Base-by-base conservation (phyloP, 257 asterid genomes). In the Henckelia pumila region DNA sequence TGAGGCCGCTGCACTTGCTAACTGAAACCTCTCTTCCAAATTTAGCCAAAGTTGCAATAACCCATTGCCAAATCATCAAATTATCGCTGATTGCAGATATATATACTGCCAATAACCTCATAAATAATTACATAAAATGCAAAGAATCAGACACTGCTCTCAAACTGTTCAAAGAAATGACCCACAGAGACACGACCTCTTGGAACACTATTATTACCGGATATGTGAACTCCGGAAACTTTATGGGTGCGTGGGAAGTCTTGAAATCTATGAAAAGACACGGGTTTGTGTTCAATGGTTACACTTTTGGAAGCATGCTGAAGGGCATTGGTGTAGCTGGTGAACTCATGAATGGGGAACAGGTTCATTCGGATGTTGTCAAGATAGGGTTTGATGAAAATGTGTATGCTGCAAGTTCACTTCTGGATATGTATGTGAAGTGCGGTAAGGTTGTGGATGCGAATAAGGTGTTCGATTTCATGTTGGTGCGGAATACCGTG, bases 131-230 rank as follows among this genome's bases (percentile, higher is more conserved):
- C 74, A 19, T 66, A 10, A 87, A 79, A 87, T 85, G 89, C 89
- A 62, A 67, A 28, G 84, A 76, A 1, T 50, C 80, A 40, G 33
- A 25, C 68, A 37, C 59, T 63, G 86, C 95, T 64, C 81, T 70
- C 67, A 84, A 82, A 44, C 64, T 92, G 92, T 92, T 92, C 87
- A 86, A 79, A 73, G 92, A 89, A 58, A 89, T 87, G 93, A 88
- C 92, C 67, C 73, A 77, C 53, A 83, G 80, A 70, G 95, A 92
- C 67, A 79, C 86, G 20, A 88, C 82, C 28, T 84, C 96, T 65
- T 89, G 98, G 96, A 92, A 92, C 86, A 89, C 88, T 35, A 24
- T 89, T 71, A 76, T 92, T 73, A 61, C 95, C 23, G 95, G 86
- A 17, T 74, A 82, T 59, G 85, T 85, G 52, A 92, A 84, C 69